Percentiles rank a stretch among this genome's conserved stretches.
These are phyloP conservation scores for Candida broadrunensis DNA, from an alignment of 805 yeast species.

Conservation along the genomic window DNA sequence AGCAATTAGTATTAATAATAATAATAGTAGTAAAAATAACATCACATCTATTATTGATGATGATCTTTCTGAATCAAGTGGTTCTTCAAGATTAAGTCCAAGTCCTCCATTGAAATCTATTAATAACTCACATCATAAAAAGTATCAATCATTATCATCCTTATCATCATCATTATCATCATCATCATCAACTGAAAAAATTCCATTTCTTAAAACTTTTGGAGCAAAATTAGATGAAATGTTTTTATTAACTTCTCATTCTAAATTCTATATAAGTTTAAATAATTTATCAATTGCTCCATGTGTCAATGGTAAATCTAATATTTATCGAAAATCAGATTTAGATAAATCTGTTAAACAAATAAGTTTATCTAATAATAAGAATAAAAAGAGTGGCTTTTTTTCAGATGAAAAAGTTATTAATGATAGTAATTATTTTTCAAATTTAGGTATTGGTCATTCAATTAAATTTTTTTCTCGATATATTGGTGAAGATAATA, in stretches of 20 bases:
- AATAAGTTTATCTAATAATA: constrained; percentile 16
- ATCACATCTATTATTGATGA: constrained; percentile 4
- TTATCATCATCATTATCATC: not conserved
- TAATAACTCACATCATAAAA: not conserved
- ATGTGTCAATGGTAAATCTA: constrained; percentile 89
- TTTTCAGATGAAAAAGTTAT: constrained; percentile 28
- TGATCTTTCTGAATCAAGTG: constrained; percentile 4
- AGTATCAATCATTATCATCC: not conserved
- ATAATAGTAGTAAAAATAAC: not conserved
- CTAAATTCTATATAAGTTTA: constrained; percentile 78
- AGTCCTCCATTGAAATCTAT: not conserved
- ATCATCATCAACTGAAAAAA: not conserved
- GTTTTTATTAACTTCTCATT: constrained; percentile 80
- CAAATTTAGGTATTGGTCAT: constrained; percentile 33
- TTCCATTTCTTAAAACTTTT: constrained; percentile 17
- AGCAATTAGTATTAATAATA: constrained; percentile 41
- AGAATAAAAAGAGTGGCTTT: constrained; percentile 18
- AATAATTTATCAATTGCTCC: constrained; percentile 77
- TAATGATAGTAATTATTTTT: constrained; percentile 24
- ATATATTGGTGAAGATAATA: constrained; percentile 89
- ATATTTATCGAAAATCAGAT: constrained; percentile 66
- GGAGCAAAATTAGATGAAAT: constrained; percentile 81
- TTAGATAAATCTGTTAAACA: constrained; percentile 54
- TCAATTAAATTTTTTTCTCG: constrained; percentile 71
- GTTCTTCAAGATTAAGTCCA: not conserved